These are phyloP conservation scores for Sarcocystis neurona DNA, from an alignment of 169 alveolate species.

Conservation along the genomic window DNA sequence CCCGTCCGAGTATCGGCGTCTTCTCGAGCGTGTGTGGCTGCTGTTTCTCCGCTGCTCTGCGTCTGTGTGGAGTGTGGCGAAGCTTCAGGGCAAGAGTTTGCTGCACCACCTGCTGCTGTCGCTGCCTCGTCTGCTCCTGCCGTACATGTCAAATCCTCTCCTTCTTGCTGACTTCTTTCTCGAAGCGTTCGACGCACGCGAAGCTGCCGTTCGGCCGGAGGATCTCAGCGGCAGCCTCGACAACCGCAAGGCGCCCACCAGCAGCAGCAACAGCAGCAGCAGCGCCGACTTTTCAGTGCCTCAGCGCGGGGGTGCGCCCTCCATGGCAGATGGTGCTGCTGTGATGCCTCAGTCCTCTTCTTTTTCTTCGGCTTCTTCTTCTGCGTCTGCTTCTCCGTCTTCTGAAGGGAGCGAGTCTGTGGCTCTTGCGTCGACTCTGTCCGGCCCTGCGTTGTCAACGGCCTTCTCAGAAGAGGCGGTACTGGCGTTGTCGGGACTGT, in stretches of 20 bases:
- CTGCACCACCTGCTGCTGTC: constrained; percentile 13
- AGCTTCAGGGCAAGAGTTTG: neutral
- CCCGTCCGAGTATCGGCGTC: neutral
- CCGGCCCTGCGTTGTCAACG: no score
- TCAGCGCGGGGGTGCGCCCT: no score
- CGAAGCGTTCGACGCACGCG: neutral
- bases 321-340: no score
- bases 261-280: no score
- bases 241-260: no score
- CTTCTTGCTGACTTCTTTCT: constrained; percentile 51
- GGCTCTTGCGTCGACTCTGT: no score
- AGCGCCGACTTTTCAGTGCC: no score
- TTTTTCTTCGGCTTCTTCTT: no score
- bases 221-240: no score
- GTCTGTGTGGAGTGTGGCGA: no score
- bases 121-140: constrained; percentile 30
- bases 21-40: constrained; percentile 50
- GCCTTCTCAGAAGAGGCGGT: constrained; percentile 14
- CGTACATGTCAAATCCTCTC: constrained; percentile 55
- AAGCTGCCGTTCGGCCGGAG: neutral
- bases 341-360: no score
- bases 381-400: neutral
- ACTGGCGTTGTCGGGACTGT: constrained; percentile 52
- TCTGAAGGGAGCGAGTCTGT: neutral
- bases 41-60: constrained; percentile 40